Evolutionary conservation across 352 stramenopile genomes (phyloP), one percentile per base, ranked within the genome.

Genomic region (Phytophthora cajani): DNA sequence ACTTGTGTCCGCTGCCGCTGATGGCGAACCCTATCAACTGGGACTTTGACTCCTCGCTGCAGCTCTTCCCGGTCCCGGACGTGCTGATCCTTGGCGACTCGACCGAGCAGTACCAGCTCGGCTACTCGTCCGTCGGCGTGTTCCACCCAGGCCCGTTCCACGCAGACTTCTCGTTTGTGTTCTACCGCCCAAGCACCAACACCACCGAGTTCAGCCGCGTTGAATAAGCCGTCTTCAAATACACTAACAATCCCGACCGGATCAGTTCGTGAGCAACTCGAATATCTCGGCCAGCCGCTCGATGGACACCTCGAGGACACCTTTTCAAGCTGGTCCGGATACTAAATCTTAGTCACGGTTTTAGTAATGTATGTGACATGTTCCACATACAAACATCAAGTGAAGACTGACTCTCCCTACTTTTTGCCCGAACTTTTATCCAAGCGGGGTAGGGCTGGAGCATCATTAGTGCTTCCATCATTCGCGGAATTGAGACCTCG

Each of bases 51-150:
- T 87, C 94, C 44, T 85, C 92, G 5, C 70, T 99, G 46, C 87
- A 95, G 58, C 81, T 99, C 16, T 98, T 98, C 74, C 96, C 96
- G 1, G 76, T 95, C 54, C 96, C 96, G 0, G 90, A 98, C 73
- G 90, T 97, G 64, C 67, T 96, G 32, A 93, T 96, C 21, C 72
- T 96, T 5, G 87, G 86, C 7, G 89, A 96, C 60, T 88, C 86
- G 33, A 93, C 82, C 1, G 88, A 95, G 68, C 85, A 94, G 54
- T 96, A 85, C 67, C 89, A 94, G 55, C 71, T 95, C 7, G 87
- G 86, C 21, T 96, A 96, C 62, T 89, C 87, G 2, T 92, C 81
- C 1, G 84, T 95, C 10, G 85, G 84, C 2, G 85, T 93, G 8
- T 94, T 96, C 67, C 84, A 95, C 57, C 89, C 89, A 1, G 87